Evolutionary conservation across 2,329 filamentous ascomycete species (phyloP), one percentile per base, ranked within the genome.

Genomic region (Cladosporium phlei): DNA sequence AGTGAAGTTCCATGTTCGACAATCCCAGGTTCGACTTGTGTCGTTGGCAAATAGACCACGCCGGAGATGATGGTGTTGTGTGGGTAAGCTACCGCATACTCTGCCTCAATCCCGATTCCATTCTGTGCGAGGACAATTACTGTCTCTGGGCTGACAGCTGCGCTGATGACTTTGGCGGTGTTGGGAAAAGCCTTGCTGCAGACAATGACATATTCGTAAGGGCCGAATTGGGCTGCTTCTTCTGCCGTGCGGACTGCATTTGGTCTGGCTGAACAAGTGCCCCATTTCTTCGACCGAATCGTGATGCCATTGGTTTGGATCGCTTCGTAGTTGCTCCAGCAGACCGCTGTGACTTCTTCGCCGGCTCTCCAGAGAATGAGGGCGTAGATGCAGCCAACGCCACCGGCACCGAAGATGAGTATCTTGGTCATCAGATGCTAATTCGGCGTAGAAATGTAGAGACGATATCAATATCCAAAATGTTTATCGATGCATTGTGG

Each of bases 81-180:
- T 0, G 77, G 76, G 51, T 77, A 83, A 0, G 65, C 61, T 0
- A 59, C 55, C 0, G 63, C 56, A 38, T 80, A 81, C 7, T 77
- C 73, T 7, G 75, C 69, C 56, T 83, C 80, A 47, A 81, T 80
- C 0, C 69, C 73, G 30, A 83, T 75, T 0, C 80, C 80, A 53
- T 83, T 83, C 51, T 83, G 79, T 5, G 80, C 71, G 0, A 83
- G 70, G 3, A 78, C 76, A 24, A 83, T 75, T 0, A 74, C 71
- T 0, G 78, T 82, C 2, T 58, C 56, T 0, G 59, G 63, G 1
- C 51, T 56, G 4, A 76, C 62, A 4, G 66, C 72, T 1, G 69
- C 65, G 8, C 55, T 54, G 38, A 75, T 68, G 27, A 66, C 46
- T 9, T 62, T 58, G 2, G 65, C 57, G 5, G 65, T 59, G 10